These are phyloP conservation scores for Rhizoctonia solani DNA, from an alignment of 1,284 basidiomycete genomes.

Conservation along the genomic window DNA sequence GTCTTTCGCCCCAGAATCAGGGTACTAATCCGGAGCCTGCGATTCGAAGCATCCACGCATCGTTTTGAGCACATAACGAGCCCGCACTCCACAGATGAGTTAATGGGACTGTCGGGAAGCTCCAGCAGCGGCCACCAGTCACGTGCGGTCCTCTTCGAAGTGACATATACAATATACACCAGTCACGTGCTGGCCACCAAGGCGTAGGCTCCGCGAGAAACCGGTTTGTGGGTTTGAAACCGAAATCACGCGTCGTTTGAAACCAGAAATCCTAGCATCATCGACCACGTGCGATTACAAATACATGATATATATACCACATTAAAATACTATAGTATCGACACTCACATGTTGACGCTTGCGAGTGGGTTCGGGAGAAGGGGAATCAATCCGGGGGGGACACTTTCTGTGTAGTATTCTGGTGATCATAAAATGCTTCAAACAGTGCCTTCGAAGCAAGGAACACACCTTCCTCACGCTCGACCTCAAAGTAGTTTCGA, in stretches of 20 bases:
- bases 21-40: too few relatives aligned
- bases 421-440: not conserved
- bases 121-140: too few relatives aligned
- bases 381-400: not conserved
- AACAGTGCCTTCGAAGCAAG: not conserved
- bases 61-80: too few relatives aligned
- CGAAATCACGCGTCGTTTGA: slow-evolving; percentile 2
- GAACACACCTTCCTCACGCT: not conserved
- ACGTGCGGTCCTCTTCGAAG: too few relatives aligned
- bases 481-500: not conserved
- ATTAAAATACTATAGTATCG: not conserved
- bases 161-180: too few relatives aligned
- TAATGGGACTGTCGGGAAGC: too few relatives aligned
- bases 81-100: too few relatives aligned
- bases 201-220: slow-evolving; percentile 22
- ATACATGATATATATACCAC: not conserved
- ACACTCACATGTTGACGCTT: slow-evolving; percentile 5
- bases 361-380: not conserved
- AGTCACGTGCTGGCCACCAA: too few relatives aligned
- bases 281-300: slow-evolving; percentile 9
- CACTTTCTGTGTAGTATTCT: not conserved
- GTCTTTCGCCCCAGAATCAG: too few relatives aligned
- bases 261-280: slow-evolving; percentile 5
- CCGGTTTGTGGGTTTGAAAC: slow-evolving; percentile 21
- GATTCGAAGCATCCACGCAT: too few relatives aligned